A percentile compares a stretch with the other conserved stretches of the same genome.
These are phyloP conservation scores for Yamadazyma diddensiae DNA, from an alignment of 1,139 yeast species.

Conservation along the genomic window DNA sequence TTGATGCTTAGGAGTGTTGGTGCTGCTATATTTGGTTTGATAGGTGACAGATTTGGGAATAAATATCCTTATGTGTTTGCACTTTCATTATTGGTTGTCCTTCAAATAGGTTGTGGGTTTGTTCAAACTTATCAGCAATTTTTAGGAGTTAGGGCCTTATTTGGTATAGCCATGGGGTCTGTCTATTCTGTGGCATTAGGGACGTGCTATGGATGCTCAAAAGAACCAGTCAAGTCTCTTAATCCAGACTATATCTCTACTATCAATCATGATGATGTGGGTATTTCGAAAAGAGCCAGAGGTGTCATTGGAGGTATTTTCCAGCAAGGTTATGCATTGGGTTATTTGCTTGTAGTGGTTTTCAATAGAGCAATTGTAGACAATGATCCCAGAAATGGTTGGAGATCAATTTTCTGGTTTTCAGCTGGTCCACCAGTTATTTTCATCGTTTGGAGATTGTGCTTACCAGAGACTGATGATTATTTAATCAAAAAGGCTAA, in stretches of 20 bases:
- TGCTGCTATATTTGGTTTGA: conserved; percentile 35
- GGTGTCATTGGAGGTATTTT: conserved; percentile 42
- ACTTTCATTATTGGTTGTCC: conserved; percentile 26
- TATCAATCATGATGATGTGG: conserved; percentile 13
- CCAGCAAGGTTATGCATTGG: conserved; percentile 45
- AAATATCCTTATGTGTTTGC: conserved; percentile 38
- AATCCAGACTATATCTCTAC: conserved; percentile 8
- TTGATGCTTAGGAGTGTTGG: conserved; percentile 46
- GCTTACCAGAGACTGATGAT: conserved; percentile 38
- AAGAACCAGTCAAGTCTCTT: conserved; percentile 12
- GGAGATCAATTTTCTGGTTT: conserved; percentile 45
- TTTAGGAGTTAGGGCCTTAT: conserved; percentile 38
- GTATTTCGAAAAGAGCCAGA: conserved; percentile 34
- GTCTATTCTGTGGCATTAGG: conserved; percentile 38
- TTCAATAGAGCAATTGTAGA: conserved; percentile 37
- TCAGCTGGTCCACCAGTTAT: conserved; percentile 42
- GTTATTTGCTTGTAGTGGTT: conserved; percentile 41
- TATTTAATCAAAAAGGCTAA: conserved; percentile 26
- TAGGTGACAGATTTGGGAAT: conserved; percentile 37
- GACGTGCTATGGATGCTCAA: conserved; percentile 37
- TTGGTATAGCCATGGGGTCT: conserved; percentile 46
- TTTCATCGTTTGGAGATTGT: conserved; percentile 34
- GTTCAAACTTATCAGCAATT: conserved; percentile 36
- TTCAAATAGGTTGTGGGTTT: conserved; percentile 43
- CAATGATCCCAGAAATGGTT: conserved; percentile 16